Base-by-base conservation (phyloP, 1,139 yeast species). In the Sugiyamaella japonica region DNA sequence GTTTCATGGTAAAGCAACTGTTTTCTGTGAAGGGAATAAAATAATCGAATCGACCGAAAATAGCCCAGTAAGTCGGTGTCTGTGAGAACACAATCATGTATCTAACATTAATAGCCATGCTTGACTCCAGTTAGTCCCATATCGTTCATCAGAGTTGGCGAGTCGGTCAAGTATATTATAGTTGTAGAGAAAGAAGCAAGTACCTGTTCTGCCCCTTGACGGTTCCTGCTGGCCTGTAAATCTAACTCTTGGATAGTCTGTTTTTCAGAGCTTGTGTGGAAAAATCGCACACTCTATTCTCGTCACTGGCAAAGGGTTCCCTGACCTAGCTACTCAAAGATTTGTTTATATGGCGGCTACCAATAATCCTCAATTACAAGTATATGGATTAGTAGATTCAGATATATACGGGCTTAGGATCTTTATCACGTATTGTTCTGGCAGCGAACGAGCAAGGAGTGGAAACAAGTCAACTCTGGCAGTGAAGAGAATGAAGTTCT, bases 371-470 rank as follows among this genome's bases (percentile, higher is more conserved):
- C 69, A 65, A 68, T 77, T 66, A 58, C 87, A 74, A 61, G 76
- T 79, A 57, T 78, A 69, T 68, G 81, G 76, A 3, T 57, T 76
- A 29, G 75, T 82, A 52, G 79, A 80, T 67, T 79, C 88, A 6
- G 96, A 88, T 65, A 83, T 89, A 0, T 82, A 84, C 67, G 96
- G 96, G 0, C 65, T 86, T 7, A 76, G 78, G 60, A 88, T 88
- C 16, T 74, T 79, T 59, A 71, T 75, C 36, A 77, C 72, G 16
- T 81, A 77, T 60, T 70, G 69, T 54, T 63, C 48, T 42, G 72
- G 72, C 5, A 57, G 46, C 49, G 42, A 41, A 49, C 41, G 48
- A 25, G 45, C 36, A 3, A 49, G 28, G n/a, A 36, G 15, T 23
- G 13, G 41, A 13, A 23, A 5, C n/a, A 28, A 8, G 6, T 47